Evolutionary conservation across 2,329 filamentous ascomycete genomes (phyloP).

Genomic region (Ceratocystis destructans): DNA sequence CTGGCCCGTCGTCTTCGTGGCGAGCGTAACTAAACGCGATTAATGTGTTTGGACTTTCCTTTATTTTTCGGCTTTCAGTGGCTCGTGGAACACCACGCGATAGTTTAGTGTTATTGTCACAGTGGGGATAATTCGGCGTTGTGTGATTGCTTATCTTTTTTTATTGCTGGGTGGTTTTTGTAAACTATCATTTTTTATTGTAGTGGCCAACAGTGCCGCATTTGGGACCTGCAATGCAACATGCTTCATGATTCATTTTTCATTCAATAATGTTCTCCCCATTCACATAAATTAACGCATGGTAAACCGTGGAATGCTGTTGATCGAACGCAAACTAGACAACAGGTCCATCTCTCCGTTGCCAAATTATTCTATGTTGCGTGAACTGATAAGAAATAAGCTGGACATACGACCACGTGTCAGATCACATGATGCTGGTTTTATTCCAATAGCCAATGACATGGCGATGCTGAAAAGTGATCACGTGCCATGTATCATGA

Average conservation of each 20-base stretch:
- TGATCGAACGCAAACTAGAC: background rate
- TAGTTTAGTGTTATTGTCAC: conserved; percentile 19
- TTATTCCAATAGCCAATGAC: background rate
- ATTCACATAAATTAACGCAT: background rate
- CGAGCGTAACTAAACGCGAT: conserved; percentile 60
- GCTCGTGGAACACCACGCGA: conserved; percentile 16
- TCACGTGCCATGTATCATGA: background rate
- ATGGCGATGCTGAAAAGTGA: background rate
- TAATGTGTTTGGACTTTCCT: conserved; percentile 5
- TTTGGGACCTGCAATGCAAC: conserved; percentile 15
- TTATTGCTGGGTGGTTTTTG: conserved; percentile 20
- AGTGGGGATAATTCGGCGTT: conserved; percentile 18
- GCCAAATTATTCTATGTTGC: no score
- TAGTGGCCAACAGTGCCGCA: conserved; percentile 16
- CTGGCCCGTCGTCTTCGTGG: conserved; percentile 89
- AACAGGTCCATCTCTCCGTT: background rate
- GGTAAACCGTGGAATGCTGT: background rate
- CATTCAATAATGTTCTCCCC: no score
- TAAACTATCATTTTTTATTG: conserved; percentile 20
- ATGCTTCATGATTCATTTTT: conserved; percentile 16
- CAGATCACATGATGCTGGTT: background rate
- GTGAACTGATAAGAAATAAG: no score
- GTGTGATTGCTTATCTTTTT: conserved; percentile 17
- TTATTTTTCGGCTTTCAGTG: conserved; percentile 14
- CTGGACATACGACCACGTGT: background rate